Percentiles rank a stretch among this genome's conserved stretches.
Evolutionary conservation across 305 asterid species (phyloP).

Genomic region (Fraxinus xanthoxyloides): DNA sequence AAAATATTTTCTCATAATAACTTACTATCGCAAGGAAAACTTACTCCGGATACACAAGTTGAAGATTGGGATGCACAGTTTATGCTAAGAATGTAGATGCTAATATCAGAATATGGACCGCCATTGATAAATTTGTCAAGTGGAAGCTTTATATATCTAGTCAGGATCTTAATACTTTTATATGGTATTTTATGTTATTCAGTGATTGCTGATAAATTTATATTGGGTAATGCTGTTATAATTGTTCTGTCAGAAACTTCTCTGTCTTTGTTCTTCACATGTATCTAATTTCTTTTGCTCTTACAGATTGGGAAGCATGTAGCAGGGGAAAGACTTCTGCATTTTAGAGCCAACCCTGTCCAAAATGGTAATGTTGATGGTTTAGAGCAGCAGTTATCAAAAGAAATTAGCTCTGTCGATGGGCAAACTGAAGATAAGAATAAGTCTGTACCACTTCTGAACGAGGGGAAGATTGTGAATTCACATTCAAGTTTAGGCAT

Average conservation of each 20-base stretch:
- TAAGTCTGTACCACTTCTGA: conserved; percentile 24
- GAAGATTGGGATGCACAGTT: not conserved
- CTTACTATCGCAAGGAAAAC: not conserved
- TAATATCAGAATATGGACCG: not conserved
- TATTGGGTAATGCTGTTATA: not conserved
- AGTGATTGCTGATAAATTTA: not conserved
- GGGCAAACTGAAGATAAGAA: conserved; percentile 43
- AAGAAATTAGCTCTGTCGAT: conserved; percentile 34
- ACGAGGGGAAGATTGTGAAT: conserved; percentile 40
- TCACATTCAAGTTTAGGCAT: conserved; percentile 32
- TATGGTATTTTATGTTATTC: not conserved
- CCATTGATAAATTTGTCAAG: not conserved
- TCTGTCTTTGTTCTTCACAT: conserved; percentile 19
- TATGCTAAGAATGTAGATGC: not conserved
- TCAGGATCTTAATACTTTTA: not conserved
- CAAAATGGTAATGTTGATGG: conserved; percentile 41
- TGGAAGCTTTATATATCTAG: not conserved
- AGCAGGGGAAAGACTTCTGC: conserved; percentile 35
- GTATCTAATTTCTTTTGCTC: conserved; percentile 21
- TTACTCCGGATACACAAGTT: not conserved
- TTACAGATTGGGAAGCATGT: conserved; percentile 51
- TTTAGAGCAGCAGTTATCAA: conserved; percentile 37
- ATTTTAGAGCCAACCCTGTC: conserved; percentile 31
- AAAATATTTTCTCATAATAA: not conserved
- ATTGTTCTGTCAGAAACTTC: not conserved